phyloP scores from a whole-genome alignment of 2,329 filamentous ascomycete species.

The Bipolaris bicolor region DNA sequence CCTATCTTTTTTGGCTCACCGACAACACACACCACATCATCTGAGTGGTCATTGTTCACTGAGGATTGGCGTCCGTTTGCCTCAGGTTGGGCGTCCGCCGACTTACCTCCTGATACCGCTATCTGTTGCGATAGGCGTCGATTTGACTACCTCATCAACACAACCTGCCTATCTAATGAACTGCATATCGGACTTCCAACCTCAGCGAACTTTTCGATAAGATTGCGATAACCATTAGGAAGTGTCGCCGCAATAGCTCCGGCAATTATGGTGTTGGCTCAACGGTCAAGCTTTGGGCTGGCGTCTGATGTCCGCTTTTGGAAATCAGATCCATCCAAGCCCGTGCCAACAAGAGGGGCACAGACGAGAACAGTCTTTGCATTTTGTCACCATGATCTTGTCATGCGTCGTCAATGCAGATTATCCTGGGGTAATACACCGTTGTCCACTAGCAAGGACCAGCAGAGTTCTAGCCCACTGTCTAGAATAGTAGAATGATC shows the following conservation, averaged over 20 bases:
- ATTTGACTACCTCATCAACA: slow-evolving; percentile 6
- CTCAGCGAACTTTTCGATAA: slow-evolving; percentile 16
- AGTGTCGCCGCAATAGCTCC: slow-evolving; percentile 20
- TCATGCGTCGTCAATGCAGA: slow-evolving; percentile 22
- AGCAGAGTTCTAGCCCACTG: slow-evolving; percentile 11
- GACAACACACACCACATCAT: neutral
- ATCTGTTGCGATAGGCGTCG: neutral
- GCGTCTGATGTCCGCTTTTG: slow-evolving; percentile 35
- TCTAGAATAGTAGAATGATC: slow-evolving; percentile 25
- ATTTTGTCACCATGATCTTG: slow-evolving; percentile 30
- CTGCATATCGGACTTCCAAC: slow-evolving; percentile 10
- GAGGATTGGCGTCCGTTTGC: neutral
- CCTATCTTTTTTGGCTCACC: neutral
- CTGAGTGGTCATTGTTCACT: neutral
- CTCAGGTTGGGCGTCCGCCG: neutral
- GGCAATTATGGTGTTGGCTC: slow-evolving; percentile 22
- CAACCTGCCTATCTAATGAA: slow-evolving; percentile 9
- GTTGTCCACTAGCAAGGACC: slow-evolving; percentile 15
- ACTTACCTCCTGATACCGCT: neutral
- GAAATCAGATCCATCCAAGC: slow-evolving; percentile 40
- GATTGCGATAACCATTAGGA: slow-evolving; percentile 21
- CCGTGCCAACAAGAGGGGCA: slow-evolving; percentile 38
- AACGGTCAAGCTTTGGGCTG: slow-evolving; percentile 25
- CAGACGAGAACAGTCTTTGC: slow-evolving; percentile 30
- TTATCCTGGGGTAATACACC: slow-evolving; percentile 12